phyloP scores from a whole-genome alignment of 306 rosid species.

The Cucumis melo region DNA sequence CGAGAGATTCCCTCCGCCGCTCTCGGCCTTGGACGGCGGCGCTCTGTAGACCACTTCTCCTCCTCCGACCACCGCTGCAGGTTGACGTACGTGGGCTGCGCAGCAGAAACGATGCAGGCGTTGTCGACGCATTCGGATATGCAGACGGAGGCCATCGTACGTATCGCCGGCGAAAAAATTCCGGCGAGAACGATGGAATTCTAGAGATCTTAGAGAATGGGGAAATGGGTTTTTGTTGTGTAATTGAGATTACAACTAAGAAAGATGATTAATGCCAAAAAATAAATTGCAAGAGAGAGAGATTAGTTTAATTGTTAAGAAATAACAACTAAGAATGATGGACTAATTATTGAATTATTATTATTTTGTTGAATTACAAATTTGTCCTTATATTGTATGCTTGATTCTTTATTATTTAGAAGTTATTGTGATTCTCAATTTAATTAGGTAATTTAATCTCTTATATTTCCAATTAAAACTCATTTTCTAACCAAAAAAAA shows the following conservation, averaged over 20 bases:
- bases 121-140: constrained; percentile 4
- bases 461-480: too few species aligned
- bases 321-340: neutral
- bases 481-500: too few species aligned
- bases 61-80: neutral
- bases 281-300: neutral
- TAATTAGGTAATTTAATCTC: too few species aligned
- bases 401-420: too few species aligned
- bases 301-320: neutral
- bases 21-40: neutral
- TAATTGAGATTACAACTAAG: neutral
- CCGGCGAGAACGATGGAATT: neutral
- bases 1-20: neutral
- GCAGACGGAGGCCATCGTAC: constrained; percentile 4
- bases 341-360: neutral
- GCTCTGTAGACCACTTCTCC: neutral
- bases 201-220: neutral
- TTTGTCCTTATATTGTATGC: neutral
- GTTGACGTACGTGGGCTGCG: neutral
- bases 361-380: neutral
- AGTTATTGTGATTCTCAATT: too few species aligned
- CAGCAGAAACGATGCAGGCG: neutral
- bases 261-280: neutral
- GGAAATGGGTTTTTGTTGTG: neutral
- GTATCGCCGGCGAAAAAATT: neutral